phyloP scores from a whole-genome alignment of 176 grass and related monocot species.

The Carex cristatella region DNA sequence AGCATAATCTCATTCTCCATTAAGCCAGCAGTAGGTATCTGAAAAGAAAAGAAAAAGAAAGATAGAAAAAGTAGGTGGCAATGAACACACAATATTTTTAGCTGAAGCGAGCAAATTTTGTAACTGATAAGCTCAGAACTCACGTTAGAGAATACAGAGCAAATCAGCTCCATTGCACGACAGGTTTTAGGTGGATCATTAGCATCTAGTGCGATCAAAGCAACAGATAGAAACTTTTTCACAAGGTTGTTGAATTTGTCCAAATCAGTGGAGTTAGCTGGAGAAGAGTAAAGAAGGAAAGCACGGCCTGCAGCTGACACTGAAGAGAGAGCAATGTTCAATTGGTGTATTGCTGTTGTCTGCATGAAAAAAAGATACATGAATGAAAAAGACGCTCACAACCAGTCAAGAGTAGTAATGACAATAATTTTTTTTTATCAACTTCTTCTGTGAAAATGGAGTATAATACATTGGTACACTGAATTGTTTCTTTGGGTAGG shows the following conservation, averaged over 20 bases:
- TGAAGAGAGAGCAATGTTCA: conserved; percentile 84
- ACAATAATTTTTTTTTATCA: neutral
- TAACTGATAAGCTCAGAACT: conserved; percentile 18
- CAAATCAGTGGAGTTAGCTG: conserved; percentile 35
- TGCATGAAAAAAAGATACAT: conserved; percentile 27
- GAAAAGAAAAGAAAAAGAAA: conserved; percentile 16
- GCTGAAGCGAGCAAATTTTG: neutral
- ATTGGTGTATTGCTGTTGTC: conserved; percentile 92
- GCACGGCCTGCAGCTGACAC: conserved; percentile 80
- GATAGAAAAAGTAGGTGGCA: neutral
- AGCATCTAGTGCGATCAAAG: conserved; percentile 93
- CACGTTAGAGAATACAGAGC: conserved; percentile 94
- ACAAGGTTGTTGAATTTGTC: conserved; percentile 56
- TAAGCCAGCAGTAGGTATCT: conserved; percentile 60
- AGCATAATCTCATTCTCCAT: conserved; percentile 44
- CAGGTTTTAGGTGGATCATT: conserved; percentile 96
- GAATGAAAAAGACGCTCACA: neutral
- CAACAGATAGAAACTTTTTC: conserved; percentile 68
- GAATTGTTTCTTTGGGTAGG: neutral
- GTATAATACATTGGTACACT: neutral
- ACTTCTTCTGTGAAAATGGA: conserved; percentile 15
- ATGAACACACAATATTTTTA: neutral
- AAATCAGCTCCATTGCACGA: conserved; percentile 84
- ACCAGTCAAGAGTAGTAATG: neutral
- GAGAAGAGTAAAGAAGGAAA: conserved; percentile 54